These are phyloP conservation scores for Ustilago crameri DNA, from an alignment of 1,284 basidiomycete species.

Conservation along the genomic window DNA sequence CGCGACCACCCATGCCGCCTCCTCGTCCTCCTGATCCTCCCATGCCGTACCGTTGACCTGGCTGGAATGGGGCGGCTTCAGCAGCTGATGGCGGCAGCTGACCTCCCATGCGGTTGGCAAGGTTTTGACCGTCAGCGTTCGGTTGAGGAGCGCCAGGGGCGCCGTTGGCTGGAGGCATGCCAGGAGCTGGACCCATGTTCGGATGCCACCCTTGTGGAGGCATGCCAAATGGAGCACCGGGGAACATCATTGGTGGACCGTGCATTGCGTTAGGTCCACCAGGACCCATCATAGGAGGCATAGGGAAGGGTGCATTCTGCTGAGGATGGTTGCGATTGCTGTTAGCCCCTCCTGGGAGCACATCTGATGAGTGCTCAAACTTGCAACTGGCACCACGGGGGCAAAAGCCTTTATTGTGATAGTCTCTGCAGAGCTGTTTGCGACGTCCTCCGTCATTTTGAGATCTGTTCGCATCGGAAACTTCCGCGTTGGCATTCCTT, in stretches of 20 bases:
- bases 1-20: constrained; percentile 71
- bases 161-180: constrained; percentile 20
- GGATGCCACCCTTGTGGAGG: constrained; percentile 47
- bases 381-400: constrained; percentile 89
- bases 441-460: constrained; percentile 19
- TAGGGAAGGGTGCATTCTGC: constrained; percentile 30
- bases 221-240: constrained; percentile 42
- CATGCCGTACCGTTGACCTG: constrained; percentile 16
- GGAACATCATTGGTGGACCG: constrained; percentile 48
- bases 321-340: constrained; percentile 15
- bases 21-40: constrained; percentile 36
- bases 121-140: constrained; percentile 36
- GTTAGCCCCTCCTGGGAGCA: constrained; percentile 18
- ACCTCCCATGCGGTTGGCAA: constrained; percentile 39
- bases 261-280: constrained; percentile 38
- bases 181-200: constrained; percentile 35
- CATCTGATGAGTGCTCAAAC: constrained; percentile 76
- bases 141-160: constrained; percentile 13
- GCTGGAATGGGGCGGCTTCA: constrained; percentile 12
- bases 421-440: constrained; percentile 64
- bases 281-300: constrained; percentile 40
- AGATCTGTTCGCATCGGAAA: constrained; percentile 19
- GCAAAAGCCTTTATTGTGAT: constrained; percentile 76
- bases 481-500: constrained; percentile 16
- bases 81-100: constrained; percentile 21